phyloP scores from a whole-genome alignment of 441 rosid species.

The Populus hybrid region DNA sequence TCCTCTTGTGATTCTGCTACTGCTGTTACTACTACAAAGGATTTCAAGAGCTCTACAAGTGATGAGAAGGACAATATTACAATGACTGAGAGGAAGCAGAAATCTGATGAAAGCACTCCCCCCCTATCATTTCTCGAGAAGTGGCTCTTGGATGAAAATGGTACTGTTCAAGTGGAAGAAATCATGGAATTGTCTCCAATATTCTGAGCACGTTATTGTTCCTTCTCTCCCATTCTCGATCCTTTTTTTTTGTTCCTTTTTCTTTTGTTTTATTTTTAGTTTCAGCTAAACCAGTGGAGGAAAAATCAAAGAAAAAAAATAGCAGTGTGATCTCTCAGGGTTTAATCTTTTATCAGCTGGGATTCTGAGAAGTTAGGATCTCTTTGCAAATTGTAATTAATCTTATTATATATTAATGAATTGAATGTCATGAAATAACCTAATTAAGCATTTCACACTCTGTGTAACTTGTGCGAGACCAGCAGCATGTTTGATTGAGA shows the following conservation, averaged over 20 bases:
- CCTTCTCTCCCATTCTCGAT: too few species aligned
- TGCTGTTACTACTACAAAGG: conserved; percentile 27
- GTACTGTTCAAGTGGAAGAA: conserved; percentile 60
- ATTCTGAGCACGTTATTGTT: conserved; percentile 34
- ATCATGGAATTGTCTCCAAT: conserved; percentile 68
- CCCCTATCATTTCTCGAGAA: conserved; percentile 88
- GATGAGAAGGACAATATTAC: conserved; percentile 23
- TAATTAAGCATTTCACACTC: background rate
- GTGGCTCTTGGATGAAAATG: conserved; percentile 89
- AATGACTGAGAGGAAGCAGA: conserved; percentile 24
- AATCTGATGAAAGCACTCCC: conserved; percentile 38
- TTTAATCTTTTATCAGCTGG: conserved; percentile 14
- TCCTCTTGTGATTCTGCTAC: conserved; percentile 29
- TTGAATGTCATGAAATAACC: conserved; percentile 1
- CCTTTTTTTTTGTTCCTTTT: background rate
- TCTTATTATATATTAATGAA: conserved; percentile 1
- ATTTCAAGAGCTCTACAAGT: conserved; percentile 18
- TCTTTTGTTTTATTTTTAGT: background rate
- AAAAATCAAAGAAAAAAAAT: background rate
- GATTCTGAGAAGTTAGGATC: conserved; percentile 36
- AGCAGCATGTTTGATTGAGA: background rate
- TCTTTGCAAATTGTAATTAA: conserved; percentile 35
- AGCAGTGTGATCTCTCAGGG: conserved; percentile 9
- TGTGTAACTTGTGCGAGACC: background rate
- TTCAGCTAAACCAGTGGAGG: conserved; percentile 1